Base-by-base conservation (phyloP, 2,329 filamentous ascomycete species). In the Tolypocladium ovalisporum region DNA sequence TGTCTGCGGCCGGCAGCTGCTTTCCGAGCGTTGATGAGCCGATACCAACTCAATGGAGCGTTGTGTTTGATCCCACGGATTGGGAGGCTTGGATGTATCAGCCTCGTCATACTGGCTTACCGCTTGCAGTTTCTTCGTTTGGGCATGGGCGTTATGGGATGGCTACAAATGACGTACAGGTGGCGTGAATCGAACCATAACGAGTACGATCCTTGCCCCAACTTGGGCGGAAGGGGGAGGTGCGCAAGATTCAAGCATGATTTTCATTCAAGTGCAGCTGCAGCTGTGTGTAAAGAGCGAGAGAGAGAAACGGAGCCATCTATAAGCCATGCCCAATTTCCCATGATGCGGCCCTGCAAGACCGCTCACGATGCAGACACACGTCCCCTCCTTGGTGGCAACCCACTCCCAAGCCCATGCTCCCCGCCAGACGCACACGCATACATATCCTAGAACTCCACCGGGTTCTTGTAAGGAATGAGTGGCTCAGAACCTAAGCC, bases 381-480 rank as follows among this genome's bases (percentile, higher is more conserved):
- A 15, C 12, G 4, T 17, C 4, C 27, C 13, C 27, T 32, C 5
- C 27, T 17, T 12, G 15, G 17, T 17, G n/a, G n/a, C 27, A n/a
- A 5, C 17, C 17, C 44, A 12, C 22, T 49, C 44, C 17, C 27
- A n/a, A 32, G 19, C 17, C 24, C 44, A n/a, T 4, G 15, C 9
- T 29, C 17, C 24, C 24, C 24, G 7, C 15, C 10, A 27, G 22
- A 29, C 24, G 24, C 42, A 9, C 9, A n/a, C 59, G 10, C 17
- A 40, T 34, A 59, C 12, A 32, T 57, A 61, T 59, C 54, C 60
- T 47, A 53, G 51, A 61, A 61, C 60, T 61, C 60, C 60, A 52
- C 39, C 51, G 47, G 39, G 37, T 55, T 34, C 36, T 44, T 42
- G 56, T 32, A 35, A 37, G 54, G 39, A n/a, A n/a, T n/a, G n/a